phyloP scores from a whole-genome alignment of 1,139 yeast species.

The Citeromyces siamensis region DNA sequence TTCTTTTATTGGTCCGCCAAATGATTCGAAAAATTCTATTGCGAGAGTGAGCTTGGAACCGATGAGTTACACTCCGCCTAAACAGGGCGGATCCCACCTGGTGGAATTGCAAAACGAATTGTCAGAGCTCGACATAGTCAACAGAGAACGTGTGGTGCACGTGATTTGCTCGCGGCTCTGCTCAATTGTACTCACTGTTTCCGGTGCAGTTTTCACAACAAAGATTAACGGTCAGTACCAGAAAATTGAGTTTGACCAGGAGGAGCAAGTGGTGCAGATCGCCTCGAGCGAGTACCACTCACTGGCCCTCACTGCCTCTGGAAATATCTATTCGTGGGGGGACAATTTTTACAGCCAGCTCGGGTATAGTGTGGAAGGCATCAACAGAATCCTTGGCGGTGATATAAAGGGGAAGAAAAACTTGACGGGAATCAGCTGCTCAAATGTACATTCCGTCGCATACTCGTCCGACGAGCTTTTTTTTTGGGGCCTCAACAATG shows the following conservation, averaged over 20 bases:
- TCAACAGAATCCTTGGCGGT: constrained; percentile 27
- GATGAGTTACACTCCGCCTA: constrained; percentile 33
- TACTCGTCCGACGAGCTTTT: constrained; percentile 39
- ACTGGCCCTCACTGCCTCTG: constrained; percentile 35
- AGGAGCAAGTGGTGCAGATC: constrained; percentile 25
- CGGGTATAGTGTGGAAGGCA: constrained; percentile 34
- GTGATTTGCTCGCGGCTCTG: not conserved
- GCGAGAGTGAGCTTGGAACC: constrained; percentile 16
- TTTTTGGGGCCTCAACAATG: constrained; percentile 77
- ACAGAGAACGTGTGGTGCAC: not conserved
- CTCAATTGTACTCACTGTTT: not conserved
- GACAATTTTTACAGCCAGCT: constrained; percentile 53
- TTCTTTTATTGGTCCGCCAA: constrained; percentile 10
- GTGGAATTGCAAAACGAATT: constrained; percentile 11
- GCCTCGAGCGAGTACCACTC: constrained; percentile 61
- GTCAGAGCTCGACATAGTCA: not conserved
- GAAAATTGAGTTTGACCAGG: constrained; percentile 15
- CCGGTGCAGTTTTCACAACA: not conserved
- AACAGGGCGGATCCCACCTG: constrained; percentile 37
- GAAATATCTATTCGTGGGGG: constrained; percentile 70
- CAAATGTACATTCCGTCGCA: constrained; percentile 62
- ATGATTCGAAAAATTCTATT: constrained; percentile 17
- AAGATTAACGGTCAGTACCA: not conserved
- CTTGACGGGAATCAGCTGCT: constrained; percentile 48
- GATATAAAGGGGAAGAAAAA: constrained; percentile 26